Evolutionary conservation across 2,329 filamentous ascomycete species (phyloP), one percentile per base, ranked within the genome.

Genomic region (Didymella lethalis): DNA sequence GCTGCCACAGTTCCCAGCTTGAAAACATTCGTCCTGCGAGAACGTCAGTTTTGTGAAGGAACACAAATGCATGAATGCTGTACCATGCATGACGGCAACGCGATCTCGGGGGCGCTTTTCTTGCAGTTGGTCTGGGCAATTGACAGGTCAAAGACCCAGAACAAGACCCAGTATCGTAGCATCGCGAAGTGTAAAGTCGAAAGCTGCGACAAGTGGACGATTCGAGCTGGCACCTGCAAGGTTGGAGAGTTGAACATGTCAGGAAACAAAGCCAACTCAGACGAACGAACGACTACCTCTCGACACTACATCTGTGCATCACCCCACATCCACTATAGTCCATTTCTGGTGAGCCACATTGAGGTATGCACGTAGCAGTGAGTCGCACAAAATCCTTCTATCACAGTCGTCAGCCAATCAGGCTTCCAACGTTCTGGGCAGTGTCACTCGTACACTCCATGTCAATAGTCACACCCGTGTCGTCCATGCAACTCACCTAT

Each of bases 71-170:
- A 18, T 14, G 14, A 0, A 5, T 8, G 41, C 12, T 44, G 5
- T 40, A 53, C 49, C 36, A 44, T 58, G 49, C 44, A 58, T 11
- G 45, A 23, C 8, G 55, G 49, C 55, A 53, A 25, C 4, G 14
- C 52, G 18, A 45, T 32, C 45, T 32, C 14, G 2, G 44, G 23
- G 20, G 23, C 32, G 2, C 28, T 8, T 2, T 7, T 16, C 2
- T 11, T 7, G 29, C 48, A 58, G 5, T 46, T 16, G 0, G 3
- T 1, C n/a, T 52, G 32, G 1, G 48, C 20, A 2, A 34, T 14
- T 7, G 23, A 18, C 6, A 46, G 3, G 7, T 4, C 32, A 3
- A 46, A 12, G 2, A 7, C 10, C 18, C 36, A 48, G 7, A n/a
- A 31, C 3, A 49, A 11, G 1, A 45, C 2, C 10, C 20, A 40